Evolutionary conservation across 1,284 basidiomycete species (phyloP).

Genomic region (Erythrobasidium hasegawianum): DNA sequence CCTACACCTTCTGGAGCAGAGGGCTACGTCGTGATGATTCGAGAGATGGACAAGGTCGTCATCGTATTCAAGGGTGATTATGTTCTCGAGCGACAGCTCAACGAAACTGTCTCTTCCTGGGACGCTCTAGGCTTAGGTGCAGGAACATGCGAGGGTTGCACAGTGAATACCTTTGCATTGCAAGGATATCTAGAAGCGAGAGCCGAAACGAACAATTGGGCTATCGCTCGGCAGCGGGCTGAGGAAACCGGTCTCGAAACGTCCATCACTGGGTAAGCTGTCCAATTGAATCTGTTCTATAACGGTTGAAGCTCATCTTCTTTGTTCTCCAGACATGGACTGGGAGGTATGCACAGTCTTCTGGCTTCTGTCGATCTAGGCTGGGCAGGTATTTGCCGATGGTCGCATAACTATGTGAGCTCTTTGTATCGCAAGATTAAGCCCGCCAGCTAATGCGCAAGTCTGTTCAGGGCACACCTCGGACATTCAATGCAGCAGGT

Average conservation of each 20-base stretch:
- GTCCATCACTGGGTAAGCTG: constrained; percentile 10
- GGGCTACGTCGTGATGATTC: constrained; percentile 31
- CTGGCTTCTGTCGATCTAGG: constrained; percentile 35
- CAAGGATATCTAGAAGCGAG: constrained; percentile 32
- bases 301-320: not conserved
- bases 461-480: constrained; percentile 20
- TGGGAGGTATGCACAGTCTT: constrained; percentile 34
- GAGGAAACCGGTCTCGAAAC: constrained; percentile 26
- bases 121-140: constrained; percentile 26
- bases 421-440: not conserved
- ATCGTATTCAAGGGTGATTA: constrained; percentile 36
- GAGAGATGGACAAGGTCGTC: constrained; percentile 23
- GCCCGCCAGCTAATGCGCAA: not conserved
- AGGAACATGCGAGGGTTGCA: constrained; percentile 25
- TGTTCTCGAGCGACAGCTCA: constrained; percentile 21
- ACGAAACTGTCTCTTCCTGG: constrained; percentile 1
- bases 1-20: constrained; percentile 20
- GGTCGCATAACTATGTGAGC: not conserved
- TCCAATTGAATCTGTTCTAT: not conserved
- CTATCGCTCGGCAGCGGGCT: constrained; percentile 8
- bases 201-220: constrained; percentile 36
- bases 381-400: constrained; percentile 27
- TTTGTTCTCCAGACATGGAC: constrained; percentile 5
- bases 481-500: constrained; percentile 35
- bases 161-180: constrained; percentile 26